A percentile compares a stretch with the other conserved stretches of the same genome.
These are phyloP conservation scores for Naganishia vaughanmartiniae DNA, from an alignment of 768 basidiomycete species.

Conservation along the genomic window DNA sequence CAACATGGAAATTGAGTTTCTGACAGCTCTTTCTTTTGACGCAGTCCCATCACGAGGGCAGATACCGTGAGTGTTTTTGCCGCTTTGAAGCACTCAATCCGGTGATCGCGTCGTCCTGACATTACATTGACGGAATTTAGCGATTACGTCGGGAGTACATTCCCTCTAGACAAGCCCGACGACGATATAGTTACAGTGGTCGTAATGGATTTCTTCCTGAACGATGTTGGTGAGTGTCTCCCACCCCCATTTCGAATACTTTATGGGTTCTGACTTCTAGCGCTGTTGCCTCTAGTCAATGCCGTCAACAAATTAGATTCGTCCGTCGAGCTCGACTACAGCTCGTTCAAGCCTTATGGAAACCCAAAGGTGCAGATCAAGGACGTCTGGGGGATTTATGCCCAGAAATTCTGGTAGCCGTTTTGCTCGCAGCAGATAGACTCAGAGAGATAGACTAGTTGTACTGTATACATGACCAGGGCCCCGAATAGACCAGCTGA, in stretches of 20 bases:
- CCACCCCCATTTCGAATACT: not conserved
- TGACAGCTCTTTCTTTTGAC: not conserved
- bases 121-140: conserved; percentile 25
- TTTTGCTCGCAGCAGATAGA: not conserved
- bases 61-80: conserved; percentile 41
- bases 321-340: conserved; percentile 26
- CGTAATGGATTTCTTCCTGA: conserved; percentile 47
- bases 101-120: not conserved
- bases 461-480: no score
- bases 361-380: conserved; percentile 39
- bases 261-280: not conserved
- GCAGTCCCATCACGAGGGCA: conserved; percentile 35
- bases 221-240: conserved; percentile 45
- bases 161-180: conserved; percentile 36
- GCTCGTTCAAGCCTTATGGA: conserved; percentile 41
- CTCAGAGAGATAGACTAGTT: no score
- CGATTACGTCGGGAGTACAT: conserved; percentile 43
- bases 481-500: no score
- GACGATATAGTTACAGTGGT: conserved; percentile 45
- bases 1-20: not conserved
- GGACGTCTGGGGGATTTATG: conserved; percentile 46
- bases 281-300: conserved; percentile 33
- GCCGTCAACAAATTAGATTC: conserved; percentile 48
- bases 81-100: no score
- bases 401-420: conserved; percentile 37